These are phyloP conservation scores for Candida ortonii DNA, from an alignment of 805 yeast genomes.

Conservation along the genomic window DNA sequence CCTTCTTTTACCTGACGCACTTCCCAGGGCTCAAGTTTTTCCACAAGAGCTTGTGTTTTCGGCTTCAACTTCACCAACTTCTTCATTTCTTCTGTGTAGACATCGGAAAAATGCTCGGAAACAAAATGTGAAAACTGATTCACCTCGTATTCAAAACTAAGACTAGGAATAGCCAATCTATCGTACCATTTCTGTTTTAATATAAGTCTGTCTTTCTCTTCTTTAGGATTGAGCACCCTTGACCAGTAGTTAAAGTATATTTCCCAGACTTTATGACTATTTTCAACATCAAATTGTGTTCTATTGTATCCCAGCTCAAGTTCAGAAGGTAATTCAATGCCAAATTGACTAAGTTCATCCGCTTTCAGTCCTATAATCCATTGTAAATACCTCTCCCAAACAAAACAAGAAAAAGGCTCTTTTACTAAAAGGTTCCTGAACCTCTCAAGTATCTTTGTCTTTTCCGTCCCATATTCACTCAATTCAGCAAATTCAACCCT, in stretches of 20 bases:
- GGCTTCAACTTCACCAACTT: slow-evolving; percentile 35
- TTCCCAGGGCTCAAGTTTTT: slow-evolving; percentile 38
- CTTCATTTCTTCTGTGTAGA: slow-evolving; percentile 37
- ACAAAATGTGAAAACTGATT: slow-evolving; percentile 40
- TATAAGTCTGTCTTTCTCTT: slow-evolving; percentile 12
- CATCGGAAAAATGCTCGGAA: slow-evolving; percentile 26
- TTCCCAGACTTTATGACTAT: slow-evolving; percentile 16
- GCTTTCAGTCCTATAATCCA: neutral
- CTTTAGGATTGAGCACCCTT: neutral
- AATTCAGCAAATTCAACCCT: no score
- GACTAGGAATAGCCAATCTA: slow-evolving; percentile 42
- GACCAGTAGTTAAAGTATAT: slow-evolving; percentile 7
- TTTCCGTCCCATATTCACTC: no score
- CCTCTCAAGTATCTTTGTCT: slow-evolving; percentile 1
- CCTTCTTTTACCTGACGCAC: slow-evolving; percentile 14
- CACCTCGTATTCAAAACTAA: slow-evolving; percentile 38
- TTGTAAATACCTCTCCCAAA: slow-evolving; percentile 13
- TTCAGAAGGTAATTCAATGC: slow-evolving; percentile 1
- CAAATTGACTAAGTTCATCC: neutral
- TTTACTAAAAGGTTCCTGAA: slow-evolving; percentile 3
- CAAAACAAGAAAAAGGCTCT: slow-evolving; percentile 8
- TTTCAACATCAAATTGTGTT: slow-evolving; percentile 12
- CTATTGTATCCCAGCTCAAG: slow-evolving; percentile 8
- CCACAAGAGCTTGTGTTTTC: slow-evolving; percentile 30
- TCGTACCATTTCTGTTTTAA: slow-evolving; percentile 24